Base-by-base conservation (phyloP, 2,329 filamentous ascomycete species). In the Aspergillus sp. region DNA sequence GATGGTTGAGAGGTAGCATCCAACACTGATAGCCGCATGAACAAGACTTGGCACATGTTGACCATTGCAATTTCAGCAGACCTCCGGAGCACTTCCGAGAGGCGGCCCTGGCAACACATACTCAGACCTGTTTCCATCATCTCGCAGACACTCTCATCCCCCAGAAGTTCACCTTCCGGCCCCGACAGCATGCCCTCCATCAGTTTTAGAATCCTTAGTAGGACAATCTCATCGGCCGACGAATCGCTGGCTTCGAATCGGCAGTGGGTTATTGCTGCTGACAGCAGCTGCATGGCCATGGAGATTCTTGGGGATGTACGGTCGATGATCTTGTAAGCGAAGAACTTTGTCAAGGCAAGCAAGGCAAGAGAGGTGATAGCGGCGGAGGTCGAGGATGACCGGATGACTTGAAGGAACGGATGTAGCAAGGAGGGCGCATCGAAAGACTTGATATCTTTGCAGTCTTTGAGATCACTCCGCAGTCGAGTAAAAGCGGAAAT, bases 131-230 rank as follows among this genome's bases (percentile, higher is more conserved):
- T 94, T 76, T 97, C 95, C 94, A 99, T 98, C 93, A 99, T 98
- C 76, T 97, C 93, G 75, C 96, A 99, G 11, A 99, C 93, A 73
- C 94, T 98, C 80, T 98, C 94, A 71, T 99, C 95, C 61, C 94
- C 96, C n/a, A 99, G 82, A 11, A 98, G 87, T 67, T 96, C 90
- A 43, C 95, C 95, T 31, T 94, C 93, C 0, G 93, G 92, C 0
- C 95, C 92, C 17, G 93, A 96, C 71, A 99, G 89, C 91, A 99
- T 97, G 72, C 93, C 91, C 78, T 99, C 95, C 95, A 99, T 99
- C 51, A 99, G 85, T 74, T 97, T 95, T 62, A 99, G 79, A 70
- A 99, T 98, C 80, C 96, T 90, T 59, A 98, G 82, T 58, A 98
- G 84, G 15, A 99, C 96, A 57, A 98, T 93, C 77, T 99, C 95